These are phyloP conservation scores for Barbarea vulgaris DNA, from an alignment of 345 rosid species.

Conservation along the genomic window DNA sequence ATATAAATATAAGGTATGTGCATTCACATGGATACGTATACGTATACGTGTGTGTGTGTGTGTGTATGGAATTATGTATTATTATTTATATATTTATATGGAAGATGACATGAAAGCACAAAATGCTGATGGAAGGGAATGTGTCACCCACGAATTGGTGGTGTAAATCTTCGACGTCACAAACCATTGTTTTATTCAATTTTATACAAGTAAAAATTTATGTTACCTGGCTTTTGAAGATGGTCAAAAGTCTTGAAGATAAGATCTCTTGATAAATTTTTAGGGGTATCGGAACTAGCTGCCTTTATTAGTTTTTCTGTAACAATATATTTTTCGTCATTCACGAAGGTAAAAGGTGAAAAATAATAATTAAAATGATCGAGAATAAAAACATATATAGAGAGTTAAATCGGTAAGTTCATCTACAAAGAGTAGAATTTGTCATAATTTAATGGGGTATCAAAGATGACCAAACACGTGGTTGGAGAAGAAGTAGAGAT, in stretches of 20 bases:
- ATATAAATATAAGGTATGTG: background rate
- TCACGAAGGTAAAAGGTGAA: background rate
- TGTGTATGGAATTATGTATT: background rate
- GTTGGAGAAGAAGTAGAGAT: conserved; percentile 17
- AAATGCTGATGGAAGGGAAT: conserved; percentile 41
- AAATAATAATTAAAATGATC: background rate
- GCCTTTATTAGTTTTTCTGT: background rate
- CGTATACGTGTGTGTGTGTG: conserved; percentile 18
- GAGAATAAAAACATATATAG: background rate
- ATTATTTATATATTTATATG: background rate
- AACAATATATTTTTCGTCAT: background rate
- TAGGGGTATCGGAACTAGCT: background rate
- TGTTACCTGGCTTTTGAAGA: conserved; percentile 35
- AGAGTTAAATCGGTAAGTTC: background rate
- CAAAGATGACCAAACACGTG: conserved; percentile 29
- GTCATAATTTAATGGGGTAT: too few relatives aligned
- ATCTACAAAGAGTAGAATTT: too few relatives aligned
- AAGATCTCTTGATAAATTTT: background rate
- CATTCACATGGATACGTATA: background rate
- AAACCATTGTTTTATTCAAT: conserved; percentile 13
- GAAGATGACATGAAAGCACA: conserved; percentile 40
- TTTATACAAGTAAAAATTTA: conserved; percentile 11
- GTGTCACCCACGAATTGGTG: conserved; percentile 42
- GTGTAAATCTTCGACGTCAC: conserved; percentile 30
- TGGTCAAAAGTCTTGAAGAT: conserved; percentile 29